These are phyloP conservation scores for Amoebophrya sp. DNA, from an alignment of 169 alveolate genomes.

Conservation along the genomic window DNA sequence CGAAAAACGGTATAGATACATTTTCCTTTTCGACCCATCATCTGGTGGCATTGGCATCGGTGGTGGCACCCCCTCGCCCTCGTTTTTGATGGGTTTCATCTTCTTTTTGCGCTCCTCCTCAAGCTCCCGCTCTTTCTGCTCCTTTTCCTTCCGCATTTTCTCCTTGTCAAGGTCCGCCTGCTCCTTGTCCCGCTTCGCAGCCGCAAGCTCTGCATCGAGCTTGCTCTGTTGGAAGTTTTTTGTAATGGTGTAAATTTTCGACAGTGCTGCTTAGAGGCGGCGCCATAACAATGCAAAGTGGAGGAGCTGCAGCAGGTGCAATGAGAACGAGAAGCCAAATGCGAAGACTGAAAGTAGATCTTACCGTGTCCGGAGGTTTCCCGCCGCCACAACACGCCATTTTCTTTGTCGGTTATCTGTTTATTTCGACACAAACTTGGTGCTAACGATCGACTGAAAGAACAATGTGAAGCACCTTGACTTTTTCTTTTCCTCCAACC, in stretches of 20 bases:
- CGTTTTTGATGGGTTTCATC: too few species aligned
- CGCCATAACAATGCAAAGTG: neutral
- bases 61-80: too few species aligned
- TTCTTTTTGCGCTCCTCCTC: neutral
- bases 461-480: too few species aligned
- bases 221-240: neutral
- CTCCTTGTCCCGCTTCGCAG: neutral
- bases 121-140: neutral
- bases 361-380: neutral
- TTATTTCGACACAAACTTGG: neutral
- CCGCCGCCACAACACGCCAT: constrained; percentile 16
- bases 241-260: neutral
- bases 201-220: neutral
- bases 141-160: neutral
- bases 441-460: neutral
- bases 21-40: too few species aligned
- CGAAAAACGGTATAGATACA: too few species aligned
- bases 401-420: too few species aligned
- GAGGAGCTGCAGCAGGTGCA: neutral
- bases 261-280: neutral
- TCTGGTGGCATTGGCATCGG: too few species aligned
- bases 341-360: neutral
- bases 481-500: too few species aligned
- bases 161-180: neutral
- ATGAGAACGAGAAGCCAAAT: neutral